Evolutionary conservation across 2,329 filamentous ascomycete species (phyloP).

Genomic region (Talaromyces sp.): DNA sequence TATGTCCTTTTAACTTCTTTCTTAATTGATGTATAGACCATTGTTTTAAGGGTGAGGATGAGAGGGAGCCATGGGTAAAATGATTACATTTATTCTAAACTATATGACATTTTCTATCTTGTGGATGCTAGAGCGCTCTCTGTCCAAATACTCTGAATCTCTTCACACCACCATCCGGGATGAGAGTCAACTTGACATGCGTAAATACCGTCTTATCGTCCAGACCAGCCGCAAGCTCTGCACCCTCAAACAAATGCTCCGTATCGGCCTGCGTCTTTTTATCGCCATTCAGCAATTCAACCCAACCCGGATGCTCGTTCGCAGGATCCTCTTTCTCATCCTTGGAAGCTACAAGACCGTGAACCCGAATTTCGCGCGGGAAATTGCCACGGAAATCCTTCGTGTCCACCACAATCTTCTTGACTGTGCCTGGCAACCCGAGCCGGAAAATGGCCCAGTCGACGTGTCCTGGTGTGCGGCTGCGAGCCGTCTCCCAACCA

Average conservation of each 20-base stretch:
- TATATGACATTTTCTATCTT: not conserved
- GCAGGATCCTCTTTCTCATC: conserved; percentile 30
- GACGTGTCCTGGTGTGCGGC: conserved; percentile 39
- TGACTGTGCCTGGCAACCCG: conserved; percentile 40
- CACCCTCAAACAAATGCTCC: conserved; percentile 42
- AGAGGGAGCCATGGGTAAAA: not conserved
- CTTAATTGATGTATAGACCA: not conserved
- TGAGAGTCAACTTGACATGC: conserved; percentile 86
- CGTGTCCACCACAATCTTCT: conserved; percentile 44
- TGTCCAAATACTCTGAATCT: conserved; percentile 74
- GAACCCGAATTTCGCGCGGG: conserved; percentile 41
- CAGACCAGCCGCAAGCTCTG: conserved; percentile 59
- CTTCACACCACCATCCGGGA: conserved; percentile 92
- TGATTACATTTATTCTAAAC: not conserved
- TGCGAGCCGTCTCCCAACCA: conserved; percentile 46
- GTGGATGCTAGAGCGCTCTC: conserved; percentile 34
- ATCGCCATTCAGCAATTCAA: conserved; percentile 38
- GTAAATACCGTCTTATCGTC: conserved; percentile 67
- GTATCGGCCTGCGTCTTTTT: conserved; percentile 41
- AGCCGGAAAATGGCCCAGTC: conserved; percentile 45
- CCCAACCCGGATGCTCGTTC: conserved; percentile 38
- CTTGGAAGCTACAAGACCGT: conserved; percentile 30
- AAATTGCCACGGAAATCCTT: conserved; percentile 50
- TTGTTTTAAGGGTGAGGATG: not conserved
- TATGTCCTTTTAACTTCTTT: not conserved